Base-by-base conservation (phyloP, 345 rosid genomes). In the Abelmoschus esculentus region DNA sequence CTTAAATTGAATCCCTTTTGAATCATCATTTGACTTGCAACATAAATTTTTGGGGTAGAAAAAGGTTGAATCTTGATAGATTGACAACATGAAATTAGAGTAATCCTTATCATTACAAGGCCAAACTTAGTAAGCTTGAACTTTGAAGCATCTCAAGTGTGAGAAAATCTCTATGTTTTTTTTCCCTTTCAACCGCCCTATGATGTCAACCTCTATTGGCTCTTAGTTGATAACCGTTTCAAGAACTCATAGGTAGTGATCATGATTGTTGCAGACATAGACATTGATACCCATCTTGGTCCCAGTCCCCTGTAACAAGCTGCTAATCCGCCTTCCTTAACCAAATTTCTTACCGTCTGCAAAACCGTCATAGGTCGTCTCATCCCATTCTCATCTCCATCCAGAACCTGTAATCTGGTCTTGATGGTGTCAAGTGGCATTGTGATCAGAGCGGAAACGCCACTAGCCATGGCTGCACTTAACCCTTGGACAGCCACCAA, bases 381-480 rank as follows among this genome's bases (percentile, higher is more conserved):
- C 62, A 78, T 77, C 31, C 92, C 96, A 6, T 84, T 82, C 74
- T 84, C 90, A 63, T 86, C 95, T 13, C 77, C 73, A 29, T 92
- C 98, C 75, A 92, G 74, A 38, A 38, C 42, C 42, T 38, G 42
- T 38, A 38, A 7, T 38, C 42, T 38, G 42, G 42, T 38, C 42
- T 38, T 92, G 68, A 92, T 81, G 3, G 98, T 92, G 62, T 92
- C 98, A 1, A 92, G 66, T 3, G 98, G 98, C 96, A 89, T 92
- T 1, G 96, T 90, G 72, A 89, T 83, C 47, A 86, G 67, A 42
- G 90, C 86, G 84, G 42, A 38, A 38, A 38, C 42, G 2, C 42
- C 42, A 38, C 42, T 38, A 38, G 42, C 42, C 9, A 38, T 38
- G 42, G 42, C 9, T 6, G 42, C 42, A 38, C 42, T 38, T 38